Percentiles rank a stretch among this genome's conserved stretches.
Conservation (phyloP, 2,329 filamentous ascomycete genomes). For the Arthrobotrys pseudoclavata region DNA sequence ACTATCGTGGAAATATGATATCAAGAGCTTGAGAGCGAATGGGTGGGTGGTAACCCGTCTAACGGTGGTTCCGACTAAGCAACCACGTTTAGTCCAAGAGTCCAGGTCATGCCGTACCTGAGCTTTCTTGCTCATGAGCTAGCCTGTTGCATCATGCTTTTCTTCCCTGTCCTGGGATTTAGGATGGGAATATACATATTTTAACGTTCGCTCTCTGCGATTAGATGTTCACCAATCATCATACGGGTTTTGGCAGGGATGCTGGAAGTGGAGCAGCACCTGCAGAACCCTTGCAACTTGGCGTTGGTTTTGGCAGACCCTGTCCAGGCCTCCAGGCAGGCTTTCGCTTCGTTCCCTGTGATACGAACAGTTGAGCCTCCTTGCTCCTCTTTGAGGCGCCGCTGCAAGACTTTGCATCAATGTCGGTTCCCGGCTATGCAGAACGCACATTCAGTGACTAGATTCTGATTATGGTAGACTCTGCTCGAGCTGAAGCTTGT, state of each 20-base stretch:
- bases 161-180: constrained; percentile 19
- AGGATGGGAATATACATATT: constrained; percentile 15
- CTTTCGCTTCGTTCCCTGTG: constrained; percentile 40
- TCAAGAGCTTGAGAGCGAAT: constrained; percentile 46
- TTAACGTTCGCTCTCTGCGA: constrained; percentile 60
- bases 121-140: constrained; percentile 24
- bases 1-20: constrained; percentile 46
- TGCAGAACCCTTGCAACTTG: constrained; percentile 32
- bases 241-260: constrained; percentile 32
- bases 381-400: constrained; percentile 31
- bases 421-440: constrained; percentile 53
- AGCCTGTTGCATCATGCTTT: constrained; percentile 47
- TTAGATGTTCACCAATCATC: constrained; percentile 26
- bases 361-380: constrained; percentile 56
- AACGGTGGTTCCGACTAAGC: constrained; percentile 45
- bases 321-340: constrained; percentile 27
- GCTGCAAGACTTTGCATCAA: constrained; percentile 40
- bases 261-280: constrained; percentile 43
- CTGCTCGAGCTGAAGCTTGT: constrained; percentile 52
- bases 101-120: constrained; percentile 50
- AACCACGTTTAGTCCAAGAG: constrained; percentile 34
- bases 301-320: constrained; percentile 20
- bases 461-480: constrained; percentile 37
- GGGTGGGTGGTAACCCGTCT: constrained; percentile 6
- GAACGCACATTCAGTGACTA: constrained; percentile 42